A percentile compares a stretch with the other conserved stretches of the same genome.
phyloP scores from a whole-genome alignment of 441 rosid species.

The Macaranga tanarius region DNA sequence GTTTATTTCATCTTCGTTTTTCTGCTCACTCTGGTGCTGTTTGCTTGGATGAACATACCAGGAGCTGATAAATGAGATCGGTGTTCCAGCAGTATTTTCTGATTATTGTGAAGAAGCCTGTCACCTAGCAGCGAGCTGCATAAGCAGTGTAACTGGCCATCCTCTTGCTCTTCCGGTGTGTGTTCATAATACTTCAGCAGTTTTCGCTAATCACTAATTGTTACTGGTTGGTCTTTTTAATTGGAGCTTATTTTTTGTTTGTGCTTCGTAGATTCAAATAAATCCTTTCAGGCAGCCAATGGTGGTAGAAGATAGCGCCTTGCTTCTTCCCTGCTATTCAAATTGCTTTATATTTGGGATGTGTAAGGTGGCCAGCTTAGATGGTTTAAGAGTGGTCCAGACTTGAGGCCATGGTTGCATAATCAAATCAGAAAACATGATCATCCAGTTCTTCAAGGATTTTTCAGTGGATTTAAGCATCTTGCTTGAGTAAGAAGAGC shows the following conservation, averaged over 20 bases:
- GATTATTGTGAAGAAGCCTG: constrained; percentile 99
- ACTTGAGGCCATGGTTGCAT: neutral
- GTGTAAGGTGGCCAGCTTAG: constrained; percentile 30
- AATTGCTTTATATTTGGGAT: constrained; percentile 86
- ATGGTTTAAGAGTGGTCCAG: neutral
- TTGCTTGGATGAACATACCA: constrained; percentile 26
- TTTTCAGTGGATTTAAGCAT: constrained; percentile 8
- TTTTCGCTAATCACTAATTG: neutral
- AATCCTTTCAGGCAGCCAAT: constrained; percentile 97
- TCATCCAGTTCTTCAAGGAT: neutral
- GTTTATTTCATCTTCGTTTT: neutral
- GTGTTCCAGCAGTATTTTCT: constrained; percentile 71
- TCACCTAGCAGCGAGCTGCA: constrained; percentile 71
- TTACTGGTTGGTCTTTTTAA: constrained; percentile 3
- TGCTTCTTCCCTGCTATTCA: constrained; percentile 84
- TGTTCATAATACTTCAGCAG: constrained; percentile 22
- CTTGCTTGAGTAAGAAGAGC: constrained; percentile 4
- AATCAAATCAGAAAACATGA: neutral
- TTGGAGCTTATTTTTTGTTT: constrained; percentile 16
- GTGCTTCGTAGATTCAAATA: constrained; percentile 58
- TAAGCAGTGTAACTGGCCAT: constrained; percentile 46
- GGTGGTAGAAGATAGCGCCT: constrained; percentile 63
- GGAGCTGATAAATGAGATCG: constrained; percentile 69
- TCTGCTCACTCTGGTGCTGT: neutral
- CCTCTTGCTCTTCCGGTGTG: constrained; percentile 54